A percentile compares a stretch with the other conserved stretches of the same genome.
phyloP scores from a whole-genome alignment of 495 filamentous ascomycete species.

The Annulohypoxylon bovei region DNA sequence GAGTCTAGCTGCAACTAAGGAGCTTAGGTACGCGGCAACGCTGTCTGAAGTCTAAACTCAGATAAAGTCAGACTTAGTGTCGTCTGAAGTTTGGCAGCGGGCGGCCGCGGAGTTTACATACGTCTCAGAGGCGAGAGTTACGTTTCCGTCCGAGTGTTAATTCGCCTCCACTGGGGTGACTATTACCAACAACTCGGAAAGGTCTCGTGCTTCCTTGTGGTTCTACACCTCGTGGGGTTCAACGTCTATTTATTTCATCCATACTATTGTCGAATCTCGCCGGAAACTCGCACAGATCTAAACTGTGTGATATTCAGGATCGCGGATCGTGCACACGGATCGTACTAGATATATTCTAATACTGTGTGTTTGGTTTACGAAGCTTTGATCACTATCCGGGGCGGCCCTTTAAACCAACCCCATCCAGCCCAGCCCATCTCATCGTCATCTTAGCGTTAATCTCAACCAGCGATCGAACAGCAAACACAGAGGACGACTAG shows the following conservation, averaged over 20 bases:
- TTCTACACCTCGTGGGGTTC: conserved; percentile 11
- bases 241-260: conserved; percentile 4
- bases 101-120: conserved; percentile 16
- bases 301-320: conserved; percentile 20
- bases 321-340: conserved; percentile 3
- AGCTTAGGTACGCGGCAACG: conserved; percentile 1
- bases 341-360: neutral
- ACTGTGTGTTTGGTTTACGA: conserved; percentile 19
- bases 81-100: conserved; percentile 22
- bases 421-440: neutral
- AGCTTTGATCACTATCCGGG: conserved; percentile 16
- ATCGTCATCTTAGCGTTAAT: conserved; percentile 15
- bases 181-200: conserved; percentile 28
- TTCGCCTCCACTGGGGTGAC: conserved; percentile 16
- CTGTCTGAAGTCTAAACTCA: neutral
- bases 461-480: conserved; percentile 13
- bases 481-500: conserved; percentile 4
- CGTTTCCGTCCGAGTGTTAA: conserved; percentile 9
- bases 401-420: neutral
- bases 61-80: conserved; percentile 2
- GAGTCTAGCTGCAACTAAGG: conserved; percentile 4
- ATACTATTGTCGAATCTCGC: conserved; percentile 1
- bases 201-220: conserved; percentile 27
- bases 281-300: conserved; percentile 14
- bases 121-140: conserved; percentile 25